Conservation (phyloP, 768 basidiomycete species). For the Albatrellus ellisii region DNA sequence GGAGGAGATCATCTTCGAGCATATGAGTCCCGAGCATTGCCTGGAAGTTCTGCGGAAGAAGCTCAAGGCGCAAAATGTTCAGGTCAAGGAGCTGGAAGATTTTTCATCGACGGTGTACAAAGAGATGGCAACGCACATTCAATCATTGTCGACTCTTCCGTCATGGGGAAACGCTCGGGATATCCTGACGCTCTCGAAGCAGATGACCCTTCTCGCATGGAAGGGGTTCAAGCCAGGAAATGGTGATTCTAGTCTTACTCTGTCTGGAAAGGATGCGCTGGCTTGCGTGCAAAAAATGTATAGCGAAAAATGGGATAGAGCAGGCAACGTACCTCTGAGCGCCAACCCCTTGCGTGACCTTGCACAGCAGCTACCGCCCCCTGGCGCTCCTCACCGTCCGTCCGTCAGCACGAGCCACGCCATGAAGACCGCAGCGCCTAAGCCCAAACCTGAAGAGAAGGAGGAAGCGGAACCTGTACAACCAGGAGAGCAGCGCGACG, state of each 20-base stretch:
- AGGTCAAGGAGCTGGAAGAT: slow-evolving; percentile 24
- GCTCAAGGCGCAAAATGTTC: slow-evolving; percentile 31
- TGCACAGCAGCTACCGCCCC: background rate
- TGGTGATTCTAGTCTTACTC: slow-evolving; percentile 8
- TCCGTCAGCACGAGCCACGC: background rate
- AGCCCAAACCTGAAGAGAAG: background rate
- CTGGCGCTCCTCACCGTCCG: background rate
- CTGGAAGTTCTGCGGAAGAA: slow-evolving; percentile 34
- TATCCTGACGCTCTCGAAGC: slow-evolving; percentile 37
- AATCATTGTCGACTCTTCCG: slow-evolving; percentile 28
- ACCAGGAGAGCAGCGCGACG: slow-evolving; percentile 24
- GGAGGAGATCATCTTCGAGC: slow-evolving; percentile 39
- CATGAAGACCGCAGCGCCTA: background rate
- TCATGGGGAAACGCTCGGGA: slow-evolving; percentile 67
- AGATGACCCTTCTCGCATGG: slow-evolving; percentile 31
- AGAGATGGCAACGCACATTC: slow-evolving; percentile 27
- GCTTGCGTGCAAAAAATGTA: background rate
- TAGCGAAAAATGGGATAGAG: background rate
- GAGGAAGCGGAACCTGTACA: slow-evolving; percentile 1
- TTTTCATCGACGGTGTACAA: slow-evolving; percentile 17
- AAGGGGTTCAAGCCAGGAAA: slow-evolving; percentile 11
- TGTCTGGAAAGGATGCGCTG: slow-evolving; percentile 1
- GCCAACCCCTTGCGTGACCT: background rate
- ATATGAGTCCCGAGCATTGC: slow-evolving; percentile 37
- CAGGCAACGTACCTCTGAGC: background rate